phyloP scores from a whole-genome alignment of 2,329 filamentous ascomycete species.

The Xylariaceae sp. region DNA sequence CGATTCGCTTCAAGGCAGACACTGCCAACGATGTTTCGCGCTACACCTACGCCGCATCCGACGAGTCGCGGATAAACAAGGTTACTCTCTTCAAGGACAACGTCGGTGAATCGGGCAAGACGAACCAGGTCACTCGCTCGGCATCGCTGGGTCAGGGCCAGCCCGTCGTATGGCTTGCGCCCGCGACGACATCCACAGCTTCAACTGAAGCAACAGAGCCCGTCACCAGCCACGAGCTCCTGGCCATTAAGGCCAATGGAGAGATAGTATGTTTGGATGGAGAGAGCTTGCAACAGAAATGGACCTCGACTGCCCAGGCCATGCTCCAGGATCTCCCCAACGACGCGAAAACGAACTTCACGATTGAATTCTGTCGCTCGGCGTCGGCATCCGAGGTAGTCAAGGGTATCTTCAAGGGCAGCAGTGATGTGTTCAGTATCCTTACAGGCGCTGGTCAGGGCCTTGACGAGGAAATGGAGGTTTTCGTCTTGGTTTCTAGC shows the following conservation, averaged over 20 bases:
- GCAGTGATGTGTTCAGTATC: slow-evolving; percentile 47
- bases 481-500: slow-evolving; percentile 49
- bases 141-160: slow-evolving; percentile 38
- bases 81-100: slow-evolving; percentile 57
- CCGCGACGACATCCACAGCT: slow-evolving; percentile 26
- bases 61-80: slow-evolving; percentile 43
- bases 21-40: slow-evolving; percentile 46
- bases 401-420: slow-evolving; percentile 51
- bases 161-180: slow-evolving; percentile 41
- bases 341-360: slow-evolving; percentile 33
- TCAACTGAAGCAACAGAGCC: slow-evolving; percentile 25
- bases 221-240: slow-evolving; percentile 34
- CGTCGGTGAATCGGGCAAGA: slow-evolving; percentile 46
- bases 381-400: slow-evolving; percentile 44
- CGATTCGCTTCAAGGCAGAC: slow-evolving; percentile 46
- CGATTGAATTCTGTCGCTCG: slow-evolving; percentile 46
- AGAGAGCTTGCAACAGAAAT: slow-evolving; percentile 46
- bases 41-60: slow-evolving; percentile 57
- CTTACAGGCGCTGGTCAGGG: slow-evolving; percentile 44
- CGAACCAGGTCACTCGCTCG: slow-evolving; percentile 45
- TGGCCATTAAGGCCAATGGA: slow-evolving; percentile 57
- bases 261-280: slow-evolving; percentile 56
- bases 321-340: slow-evolving; percentile 40
- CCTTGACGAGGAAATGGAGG: slow-evolving; percentile 44
- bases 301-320: slow-evolving; percentile 41